These are phyloP conservation scores for Hericium coralloides DNA, from an alignment of 768 basidiomycete species.

Conservation along the genomic window DNA sequence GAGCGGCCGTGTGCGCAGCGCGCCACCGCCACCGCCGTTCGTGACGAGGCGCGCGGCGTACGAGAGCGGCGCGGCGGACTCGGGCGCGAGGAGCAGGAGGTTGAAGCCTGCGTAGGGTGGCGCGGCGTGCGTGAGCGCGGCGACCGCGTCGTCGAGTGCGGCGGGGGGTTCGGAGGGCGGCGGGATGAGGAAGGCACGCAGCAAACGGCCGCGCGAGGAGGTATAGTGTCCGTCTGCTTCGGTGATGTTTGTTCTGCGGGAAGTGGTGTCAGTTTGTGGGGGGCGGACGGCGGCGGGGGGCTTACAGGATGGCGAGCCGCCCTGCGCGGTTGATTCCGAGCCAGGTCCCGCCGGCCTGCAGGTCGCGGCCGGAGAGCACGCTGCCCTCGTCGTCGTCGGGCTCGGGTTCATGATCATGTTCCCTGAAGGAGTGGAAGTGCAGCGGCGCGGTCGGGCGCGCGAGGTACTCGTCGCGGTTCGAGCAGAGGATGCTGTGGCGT, in stretches of 20 bases:
- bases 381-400: slow-evolving; percentile 15
- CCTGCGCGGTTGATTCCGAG: slow-evolving; percentile 62
- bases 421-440: slow-evolving; percentile 54
- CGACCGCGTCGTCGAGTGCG: slow-evolving; percentile 41
- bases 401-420: slow-evolving; percentile 2
- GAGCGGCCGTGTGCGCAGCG: slow-evolving; percentile 46
- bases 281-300: slow-evolving; percentile 9
- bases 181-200: slow-evolving; percentile 58
- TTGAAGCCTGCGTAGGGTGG: slow-evolving; percentile 74
- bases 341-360: slow-evolving; percentile 74
- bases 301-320: slow-evolving; percentile 65
- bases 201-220: slow-evolving; percentile 61
- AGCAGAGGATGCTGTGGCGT: slow-evolving; percentile 52
- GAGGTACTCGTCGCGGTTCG: slow-evolving; percentile 72
- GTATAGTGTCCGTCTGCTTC: slow-evolving; percentile 42
- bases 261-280: slow-evolving; percentile 5
- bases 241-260: slow-evolving; percentile 74
- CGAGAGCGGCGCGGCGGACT: slow-evolving; percentile 18
- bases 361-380: slow-evolving; percentile 70
- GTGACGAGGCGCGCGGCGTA: slow-evolving; percentile 55
- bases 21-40: slow-evolving; percentile 55
- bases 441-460: slow-evolving; percentile 57
- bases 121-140: slow-evolving; percentile 36
- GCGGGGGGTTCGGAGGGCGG: slow-evolving; percentile 24
- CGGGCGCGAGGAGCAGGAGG: slow-evolving; percentile 54